Conservation (phyloP, 257 asterid species). For the Knoxia roxburghii region DNA sequence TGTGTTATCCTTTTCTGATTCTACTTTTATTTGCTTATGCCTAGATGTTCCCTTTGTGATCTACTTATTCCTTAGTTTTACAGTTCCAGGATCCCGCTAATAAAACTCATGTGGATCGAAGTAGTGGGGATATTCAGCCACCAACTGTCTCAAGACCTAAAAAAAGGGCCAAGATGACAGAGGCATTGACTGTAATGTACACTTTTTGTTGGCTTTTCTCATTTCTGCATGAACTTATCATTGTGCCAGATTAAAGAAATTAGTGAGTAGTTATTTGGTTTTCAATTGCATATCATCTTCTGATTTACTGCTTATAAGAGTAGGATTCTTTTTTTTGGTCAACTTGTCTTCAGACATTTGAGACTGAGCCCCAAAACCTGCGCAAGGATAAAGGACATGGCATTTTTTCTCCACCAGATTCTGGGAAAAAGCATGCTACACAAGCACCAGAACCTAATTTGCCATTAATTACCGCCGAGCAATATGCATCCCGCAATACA, state of each 20-base stretch:
- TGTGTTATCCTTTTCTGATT: not conserved
- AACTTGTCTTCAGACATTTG: slow-evolving; percentile 34
- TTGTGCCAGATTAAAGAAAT: not conserved
- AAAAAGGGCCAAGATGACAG: slow-evolving; percentile 32
- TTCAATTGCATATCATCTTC: no score
- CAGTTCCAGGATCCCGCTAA: slow-evolving; percentile 35
- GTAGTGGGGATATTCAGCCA: slow-evolving; percentile 25
- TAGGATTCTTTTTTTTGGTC: slow-evolving; percentile 6
- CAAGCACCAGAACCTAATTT: slow-evolving; percentile 25
- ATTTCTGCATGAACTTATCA: not conserved
- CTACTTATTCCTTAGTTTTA: slow-evolving; percentile 17
- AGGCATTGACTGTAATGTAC: slow-evolving; percentile 37
- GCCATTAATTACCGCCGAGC: slow-evolving; percentile 46
- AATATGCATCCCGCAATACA: slow-evolving; percentile 67
- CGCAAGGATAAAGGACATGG: slow-evolving; percentile 18
- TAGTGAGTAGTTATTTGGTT: not conserved
- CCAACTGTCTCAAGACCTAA: slow-evolving; percentile 20
- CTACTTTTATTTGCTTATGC: not conserved
- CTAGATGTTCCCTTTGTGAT: slow-evolving; percentile 5
- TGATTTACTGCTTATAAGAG: not conserved
- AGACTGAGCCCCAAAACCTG: slow-evolving; percentile 24
- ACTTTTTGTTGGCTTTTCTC: slow-evolving; percentile 16
- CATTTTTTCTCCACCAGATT: slow-evolving; percentile 21
- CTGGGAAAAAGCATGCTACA: slow-evolving; percentile 27
- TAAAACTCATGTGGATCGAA: slow-evolving; percentile 26